Percentiles rank a stretch among this genome's conserved stretches.
phyloP scores from a whole-genome alignment of 2,329 filamentous ascomycete genomes.

The Aspergillus ochraceus region DNA sequence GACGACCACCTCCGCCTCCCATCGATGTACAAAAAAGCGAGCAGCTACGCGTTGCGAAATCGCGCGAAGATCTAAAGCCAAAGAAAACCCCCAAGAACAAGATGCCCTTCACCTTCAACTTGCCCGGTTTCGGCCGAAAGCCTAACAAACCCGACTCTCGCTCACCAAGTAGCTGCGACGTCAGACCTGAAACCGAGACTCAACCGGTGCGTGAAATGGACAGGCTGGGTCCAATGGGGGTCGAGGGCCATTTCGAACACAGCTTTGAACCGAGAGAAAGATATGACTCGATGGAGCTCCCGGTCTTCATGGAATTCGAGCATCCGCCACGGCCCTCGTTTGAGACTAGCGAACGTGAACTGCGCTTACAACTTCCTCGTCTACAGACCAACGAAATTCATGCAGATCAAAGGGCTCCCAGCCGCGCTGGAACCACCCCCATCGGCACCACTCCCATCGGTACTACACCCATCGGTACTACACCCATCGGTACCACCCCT shows the following conservation, averaged over 20 bases:
- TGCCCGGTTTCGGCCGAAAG: slow-evolving; percentile 19
- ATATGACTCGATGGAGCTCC: slow-evolving; percentile 12
- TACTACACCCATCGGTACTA: too few relatives aligned
- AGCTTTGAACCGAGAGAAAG: slow-evolving; percentile 8
- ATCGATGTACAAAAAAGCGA: slow-evolving; percentile 18
- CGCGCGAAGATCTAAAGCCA: slow-evolving; percentile 11
- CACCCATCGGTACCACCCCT: not conserved
- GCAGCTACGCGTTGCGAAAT: slow-evolving; percentile 8
- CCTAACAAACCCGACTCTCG: slow-evolving; percentile 16
- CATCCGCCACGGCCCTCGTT: slow-evolving; percentile 19
- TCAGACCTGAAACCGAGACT: slow-evolving; percentile 11
- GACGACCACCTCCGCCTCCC: slow-evolving; percentile 32
- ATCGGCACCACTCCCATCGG: not conserved
- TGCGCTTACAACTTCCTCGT: slow-evolving; percentile 25
- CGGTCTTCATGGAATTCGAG: slow-evolving; percentile 11
- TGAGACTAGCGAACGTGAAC: slow-evolving; percentile 21
- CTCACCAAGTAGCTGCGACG: slow-evolving; percentile 19
- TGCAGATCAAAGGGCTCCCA: not conserved
- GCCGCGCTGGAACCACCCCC: not conserved
- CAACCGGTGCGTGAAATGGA: slow-evolving; percentile 6
- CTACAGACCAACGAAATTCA: slow-evolving; percentile 23
- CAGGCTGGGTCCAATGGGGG: not conserved
- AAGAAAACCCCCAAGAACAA: slow-evolving; percentile 18
- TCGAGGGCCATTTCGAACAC: slow-evolving; percentile 6
- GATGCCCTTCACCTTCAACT: slow-evolving; percentile 17